Conservation (phyloP, 257 asterid genomes). For the Fraxinus cuspidata region DNA sequence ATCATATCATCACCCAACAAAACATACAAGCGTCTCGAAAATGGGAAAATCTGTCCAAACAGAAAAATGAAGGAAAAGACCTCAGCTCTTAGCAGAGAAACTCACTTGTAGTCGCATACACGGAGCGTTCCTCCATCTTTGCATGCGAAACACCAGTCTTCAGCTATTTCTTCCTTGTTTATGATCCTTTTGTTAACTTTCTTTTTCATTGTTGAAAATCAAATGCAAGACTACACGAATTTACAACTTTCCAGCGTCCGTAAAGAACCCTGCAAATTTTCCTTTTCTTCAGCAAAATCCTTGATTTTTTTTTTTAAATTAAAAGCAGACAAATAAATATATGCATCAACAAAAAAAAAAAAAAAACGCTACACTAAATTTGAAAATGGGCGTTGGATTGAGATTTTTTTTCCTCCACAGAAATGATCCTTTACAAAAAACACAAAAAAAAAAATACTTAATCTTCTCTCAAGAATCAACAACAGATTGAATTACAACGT, state of each 20-base stretch:
- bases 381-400: background rate
- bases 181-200: conserved; percentile 30
- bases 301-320: background rate
- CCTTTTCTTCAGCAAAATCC: background rate
- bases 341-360: background rate
- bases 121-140: conserved; percentile 80
- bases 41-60: background rate
- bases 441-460: background rate
- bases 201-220: conserved; percentile 37
- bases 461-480: background rate
- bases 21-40: background rate
- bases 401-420: background rate
- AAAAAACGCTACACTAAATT: background rate
- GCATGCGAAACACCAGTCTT: conserved; percentile 77
- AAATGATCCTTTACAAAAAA: background rate
- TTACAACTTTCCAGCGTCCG: background rate
- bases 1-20: conserved; percentile 2
- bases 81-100: background rate
- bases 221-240: background rate
- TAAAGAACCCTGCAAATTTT: background rate
- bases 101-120: conserved; percentile 69
- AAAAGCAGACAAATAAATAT: background rate
- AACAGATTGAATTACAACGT: conserved; percentile 1
- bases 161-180: conserved; percentile 52
- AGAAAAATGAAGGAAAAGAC: background rate